Base-by-base conservation (phyloP, 1,284 basidiomycete genomes). In the Porphyrellus sp. region DNA sequence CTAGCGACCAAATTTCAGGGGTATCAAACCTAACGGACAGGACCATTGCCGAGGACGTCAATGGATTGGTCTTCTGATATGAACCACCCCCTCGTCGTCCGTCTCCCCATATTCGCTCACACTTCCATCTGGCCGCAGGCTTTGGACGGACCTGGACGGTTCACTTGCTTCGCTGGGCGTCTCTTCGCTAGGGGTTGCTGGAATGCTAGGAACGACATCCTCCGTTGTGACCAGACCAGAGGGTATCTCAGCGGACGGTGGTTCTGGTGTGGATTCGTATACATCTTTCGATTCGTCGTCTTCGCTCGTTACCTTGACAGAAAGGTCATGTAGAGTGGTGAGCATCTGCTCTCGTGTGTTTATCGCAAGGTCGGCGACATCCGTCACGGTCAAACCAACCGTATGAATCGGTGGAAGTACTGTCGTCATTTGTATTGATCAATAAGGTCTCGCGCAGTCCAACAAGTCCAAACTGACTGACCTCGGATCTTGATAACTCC, bases 401-500 rank as follows among this genome's bases (percentile, higher is more conserved):
- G 91, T 95, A 24, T 79, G 69, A 45, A 93, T 77, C 0, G 93
- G 90, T 12, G 87, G 85, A 6, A 95, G 80, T 31, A 92, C 91
- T 90, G 63, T 47, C 51, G 16, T 52, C 52, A 40, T 35, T 47
- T 40, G 24, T 34, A 49, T 50, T 35, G 15, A 55, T 67, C 41
- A 63, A 40, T 38, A 37, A 54, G 28, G 38, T n/a, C 33, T 46
- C 46, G 20, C 43, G 44, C 21, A 37, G 44, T 38, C 24, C n/a
- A 33, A 46, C 15, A 43, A 27, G 28, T 30, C n/a, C 33, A 46
- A 55, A 34, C 40, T 9, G 31, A 69, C 85, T 61, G 61, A 95
- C 94, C 90, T 79, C 83, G 84, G 58, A 98, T 78, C 65, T 82
- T 89, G 54, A 98, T 76, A 20, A 77, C 79, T 0, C 95, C 96